A percentile compares a stretch with the other conserved stretches of the same genome.
phyloP scores from a whole-genome alignment of 2,329 filamentous ascomycete species.

The Byssoonygena ceratinophila region DNA sequence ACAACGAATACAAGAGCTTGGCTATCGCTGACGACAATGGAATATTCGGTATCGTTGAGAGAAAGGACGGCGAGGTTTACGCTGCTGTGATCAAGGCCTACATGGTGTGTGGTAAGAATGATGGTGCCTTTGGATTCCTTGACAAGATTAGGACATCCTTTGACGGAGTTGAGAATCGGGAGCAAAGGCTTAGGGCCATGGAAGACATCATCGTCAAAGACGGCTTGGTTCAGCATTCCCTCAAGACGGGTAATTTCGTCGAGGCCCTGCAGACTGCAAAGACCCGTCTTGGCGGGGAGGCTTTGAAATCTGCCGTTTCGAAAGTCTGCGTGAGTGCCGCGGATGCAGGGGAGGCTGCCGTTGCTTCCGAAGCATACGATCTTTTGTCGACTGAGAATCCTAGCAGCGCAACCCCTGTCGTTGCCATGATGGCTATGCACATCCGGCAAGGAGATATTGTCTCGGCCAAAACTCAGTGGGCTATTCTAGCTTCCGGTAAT shows the following conservation, averaged over 20 bases:
- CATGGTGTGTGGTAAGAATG: conserved; percentile 64
- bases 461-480: conserved; percentile 71
- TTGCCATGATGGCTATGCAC: conserved; percentile 77
- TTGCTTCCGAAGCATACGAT: conserved; percentile 58
- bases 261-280: conserved; percentile 67
- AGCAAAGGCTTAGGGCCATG: conserved; percentile 53
- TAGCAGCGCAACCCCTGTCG: conserved; percentile 49
- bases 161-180: conserved; percentile 37
- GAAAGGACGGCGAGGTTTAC: conserved; percentile 76
- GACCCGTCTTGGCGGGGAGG: conserved; percentile 45
- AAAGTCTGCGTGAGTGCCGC: conserved; percentile 68
- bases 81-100: conserved; percentile 87
- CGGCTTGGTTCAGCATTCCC: conserved; percentile 68
- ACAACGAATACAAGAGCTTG: conserved; percentile 83
- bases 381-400: conserved; percentile 46
- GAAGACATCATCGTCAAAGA: conserved; percentile 60
- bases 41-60: conserved; percentile 54
- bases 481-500: conserved; percentile 52
- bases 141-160: conserved; percentile 59
- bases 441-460: conserved; percentile 71
- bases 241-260: conserved; percentile 58
- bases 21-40: conserved; percentile 78
- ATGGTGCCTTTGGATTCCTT: conserved; percentile 77
- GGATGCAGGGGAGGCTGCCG: conserved; percentile 60
- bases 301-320: conserved; percentile 55